phyloP scores from a whole-genome alignment of 164 flowering plant species.

The Magnolia changhungtana region DNA sequence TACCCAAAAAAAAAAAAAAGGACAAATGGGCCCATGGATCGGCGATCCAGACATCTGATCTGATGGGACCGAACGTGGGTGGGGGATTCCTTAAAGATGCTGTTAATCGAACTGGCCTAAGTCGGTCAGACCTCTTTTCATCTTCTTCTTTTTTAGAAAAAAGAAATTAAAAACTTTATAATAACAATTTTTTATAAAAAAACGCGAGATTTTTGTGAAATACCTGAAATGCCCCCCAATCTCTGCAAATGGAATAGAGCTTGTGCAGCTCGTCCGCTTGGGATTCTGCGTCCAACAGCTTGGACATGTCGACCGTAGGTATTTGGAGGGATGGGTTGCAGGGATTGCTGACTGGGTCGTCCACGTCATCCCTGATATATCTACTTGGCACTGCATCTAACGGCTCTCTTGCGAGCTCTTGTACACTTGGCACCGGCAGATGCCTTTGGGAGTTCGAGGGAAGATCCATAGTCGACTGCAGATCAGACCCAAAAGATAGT shows the following conservation, averaged over 20 bases:
- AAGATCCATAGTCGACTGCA: not conserved
- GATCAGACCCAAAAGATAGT: not conserved
- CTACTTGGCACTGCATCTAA: not conserved
- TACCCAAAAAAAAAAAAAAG: no score
- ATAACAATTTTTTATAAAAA: rapidly evolving
- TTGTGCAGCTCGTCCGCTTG: slow-evolving; percentile 5
- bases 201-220: not conserved
- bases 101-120: no score
- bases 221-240: slow-evolving; percentile 19
- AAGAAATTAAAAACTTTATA: not conserved
- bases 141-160: no score
- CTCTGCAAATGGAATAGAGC: slow-evolving; percentile 12
- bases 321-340: slow-evolving; percentile 5
- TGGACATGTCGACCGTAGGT: slow-evolving; percentile 8
- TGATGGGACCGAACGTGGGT: no score
- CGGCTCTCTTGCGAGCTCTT: slow-evolving; percentile 2
- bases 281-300: slow-evolving; percentile 4
- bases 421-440: slow-evolving; percentile 7
- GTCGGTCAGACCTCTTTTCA: no score
- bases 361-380: not conserved
- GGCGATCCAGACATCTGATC: no score
- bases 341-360: slow-evolving; percentile 2
- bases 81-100: no score
- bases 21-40: no score
- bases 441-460: not conserved